Evolutionary conservation across 352 stramenopile species (phyloP), one percentile per base, ranked within the genome.

Genomic region (Saprolegnia diclina): DNA sequence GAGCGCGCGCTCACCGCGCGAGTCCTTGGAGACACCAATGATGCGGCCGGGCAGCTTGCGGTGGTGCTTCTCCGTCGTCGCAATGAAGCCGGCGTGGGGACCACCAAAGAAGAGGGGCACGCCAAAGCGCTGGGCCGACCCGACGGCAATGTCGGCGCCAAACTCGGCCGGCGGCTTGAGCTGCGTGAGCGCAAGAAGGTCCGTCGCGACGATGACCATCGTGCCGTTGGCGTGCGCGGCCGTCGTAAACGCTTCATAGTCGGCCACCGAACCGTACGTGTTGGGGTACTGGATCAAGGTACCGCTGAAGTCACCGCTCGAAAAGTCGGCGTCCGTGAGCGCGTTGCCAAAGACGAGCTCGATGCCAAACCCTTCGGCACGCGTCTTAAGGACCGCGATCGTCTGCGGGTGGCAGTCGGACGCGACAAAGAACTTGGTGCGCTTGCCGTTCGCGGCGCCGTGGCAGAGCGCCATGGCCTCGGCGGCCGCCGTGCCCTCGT

Each of bases 31-130:
- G 13, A 99, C 97, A 57, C 97, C 97, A 71, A 99, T 99, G 74
- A 99, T 99, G 61, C 97, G 87, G 16, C 96, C 97, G 13, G 97
- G 96, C 82, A 99, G 97, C 77, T 98, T 98, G 57, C 97, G 92
- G 62, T 96, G 91, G 80, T 98, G 97, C 73, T 97, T 89, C 72
- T 98, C 94, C 44, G 89, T 98, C 10, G 94, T 98, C 0, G 95
- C 89, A 66, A 99, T 83, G 79, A 99, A 99, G 62, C 91, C 97
- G 26, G 97, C 97, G 79, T 99, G 97, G 13, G 97, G 97, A 42
- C 97, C 97, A 56, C 97, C 97, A 76, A 99, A 99, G 74, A 98
- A 98, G 94, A 99, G 98, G 14, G 97, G 97, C 24, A 99, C 96
- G 65, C 97, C 97, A 74, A 99, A 99, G 67, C 97, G 91, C 83